A percentile compares a stretch with the other conserved stretches of the same genome.
Evolutionary conservation across 768 basidiomycete genomes (phyloP).

Genomic region (Filobasidium floriforme): DNA sequence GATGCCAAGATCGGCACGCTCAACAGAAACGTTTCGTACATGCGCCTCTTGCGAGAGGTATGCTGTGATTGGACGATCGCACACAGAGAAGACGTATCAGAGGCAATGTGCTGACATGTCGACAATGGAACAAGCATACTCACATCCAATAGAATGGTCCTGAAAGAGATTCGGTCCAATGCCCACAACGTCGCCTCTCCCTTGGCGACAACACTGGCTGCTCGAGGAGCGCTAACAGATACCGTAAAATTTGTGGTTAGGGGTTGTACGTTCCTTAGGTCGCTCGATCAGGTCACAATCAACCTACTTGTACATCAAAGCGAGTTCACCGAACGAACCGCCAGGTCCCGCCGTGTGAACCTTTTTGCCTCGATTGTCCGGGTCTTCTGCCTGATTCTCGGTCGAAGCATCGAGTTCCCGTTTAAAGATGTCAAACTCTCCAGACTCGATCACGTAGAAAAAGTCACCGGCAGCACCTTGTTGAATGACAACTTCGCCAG

Average conservation of each 20-base stretch:
- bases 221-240: constrained; percentile 63
- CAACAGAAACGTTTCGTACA: constrained; percentile 94
- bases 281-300: not conserved
- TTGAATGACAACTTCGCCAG: constrained; percentile 82
- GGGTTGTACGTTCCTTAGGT: not conserved
- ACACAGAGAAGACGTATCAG: not conserved
- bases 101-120: not conserved
- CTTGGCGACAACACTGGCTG: constrained; percentile 82
- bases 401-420: constrained; percentile 28
- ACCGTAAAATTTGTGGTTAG: not conserved
- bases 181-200: constrained; percentile 77
- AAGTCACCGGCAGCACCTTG: constrained; percentile 96
- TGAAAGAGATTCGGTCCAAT: constrained; percentile 94
- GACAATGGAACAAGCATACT: constrained; percentile 13
- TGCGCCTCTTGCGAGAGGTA: constrained; percentile 78
- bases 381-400: constrained; percentile 33
- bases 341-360: constrained; percentile 80
- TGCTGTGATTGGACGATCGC: constrained; percentile 45
- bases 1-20: constrained; percentile 80
- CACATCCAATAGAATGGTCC: constrained; percentile 84
- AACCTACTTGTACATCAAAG: constrained; percentile 81
- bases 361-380: constrained; percentile 49
- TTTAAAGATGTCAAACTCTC: constrained; percentile 68
- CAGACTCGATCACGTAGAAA: constrained; percentile 94
- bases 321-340: constrained; percentile 87